Evolutionary conservation across 2,329 filamentous ascomycete species (phyloP), one percentile per base, ranked within the genome.

Genomic region (Fusarium sp.): DNA sequence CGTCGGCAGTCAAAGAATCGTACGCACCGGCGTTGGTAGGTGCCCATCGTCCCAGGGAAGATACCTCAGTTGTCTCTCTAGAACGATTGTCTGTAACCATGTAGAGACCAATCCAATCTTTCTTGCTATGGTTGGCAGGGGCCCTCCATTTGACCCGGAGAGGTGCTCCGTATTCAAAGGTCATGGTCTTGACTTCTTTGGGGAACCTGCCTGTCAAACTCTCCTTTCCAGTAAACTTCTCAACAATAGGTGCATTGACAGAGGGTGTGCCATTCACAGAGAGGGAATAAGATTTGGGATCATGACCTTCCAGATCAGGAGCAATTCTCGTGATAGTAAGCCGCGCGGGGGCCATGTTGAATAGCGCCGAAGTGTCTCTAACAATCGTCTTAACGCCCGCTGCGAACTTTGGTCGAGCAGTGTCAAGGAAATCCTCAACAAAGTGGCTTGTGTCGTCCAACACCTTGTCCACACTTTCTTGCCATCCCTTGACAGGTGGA

Each of bases 51-150:
- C 94, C 93, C 51, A 94, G 87, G 2, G 92, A 96, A 4, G 92
- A 87, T 9, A 97, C 86, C 48, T 91, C 88, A 3, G 95, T 97
- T 13, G 89, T 80, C 35, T 97, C 91, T 36, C 94, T 87, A 8
- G 91, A 95, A 7, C 88, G 85, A 72, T 97, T 99, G 76, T 98
- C 94, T 4, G 92, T 93, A 3, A 99, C 92, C 85, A 93, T 93
- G 79, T 98, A 99, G 6, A 99, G 82, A 4, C 94, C 94, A 49
- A 99, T 88, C 95, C 95, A 99, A 75, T 99, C 95, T 70, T 89
- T 90, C 73, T 90, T 93, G 77, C 88, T 89, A 76, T 98, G 95
- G 64, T 93, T 91, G 33, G 87, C 82, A 0, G 95, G 94, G 0
- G 94, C 95, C 25, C 86, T 91, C 95, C 95, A 99, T 68, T 86